Conservation (phyloP, 2,329 filamentous ascomycete genomes). For the Colletotrichum lindemuthianum region DNA sequence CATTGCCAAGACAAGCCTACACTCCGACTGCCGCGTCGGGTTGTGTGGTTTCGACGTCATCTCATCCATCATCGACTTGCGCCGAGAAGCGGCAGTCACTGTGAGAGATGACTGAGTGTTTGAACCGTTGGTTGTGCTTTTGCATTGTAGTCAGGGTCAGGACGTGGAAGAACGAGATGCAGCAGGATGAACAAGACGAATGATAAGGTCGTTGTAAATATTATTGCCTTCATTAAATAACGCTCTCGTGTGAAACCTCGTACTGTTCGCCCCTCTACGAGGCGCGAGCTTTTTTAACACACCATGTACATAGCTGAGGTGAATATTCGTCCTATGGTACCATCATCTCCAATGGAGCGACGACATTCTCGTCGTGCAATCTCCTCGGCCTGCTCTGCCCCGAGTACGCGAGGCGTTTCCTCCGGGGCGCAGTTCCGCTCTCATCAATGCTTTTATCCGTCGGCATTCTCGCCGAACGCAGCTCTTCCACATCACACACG, state of each 20-base stretch:
- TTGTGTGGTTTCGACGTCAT: constrained; percentile 4
- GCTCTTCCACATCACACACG: too few relatives aligned
- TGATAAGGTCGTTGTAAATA: neutral
- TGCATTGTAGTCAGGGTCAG: too few relatives aligned
- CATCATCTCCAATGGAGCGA: too few relatives aligned
- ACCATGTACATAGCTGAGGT: neutral
- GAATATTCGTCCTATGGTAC: neutral
- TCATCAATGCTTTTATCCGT: too few relatives aligned
- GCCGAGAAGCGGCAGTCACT: neutral
- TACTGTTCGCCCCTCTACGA: neutral
- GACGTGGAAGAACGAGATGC: too few relatives aligned
- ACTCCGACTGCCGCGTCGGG: constrained; percentile 8
- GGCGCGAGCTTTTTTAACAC: neutral
- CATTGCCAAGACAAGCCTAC: constrained; percentile 4
- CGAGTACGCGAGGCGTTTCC: too few relatives aligned
- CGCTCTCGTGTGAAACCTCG: neutral
- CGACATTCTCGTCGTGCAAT: too few relatives aligned
- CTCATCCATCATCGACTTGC: neutral
- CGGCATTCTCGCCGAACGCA: too few relatives aligned
- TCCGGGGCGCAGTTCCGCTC: too few relatives aligned
- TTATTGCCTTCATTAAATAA: neutral
- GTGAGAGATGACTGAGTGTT: neutral
- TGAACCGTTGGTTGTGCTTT: neutral
- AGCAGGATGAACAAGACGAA: too few relatives aligned
- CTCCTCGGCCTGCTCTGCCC: too few relatives aligned